These are phyloP conservation scores for Hypoxylon sp. DNA, from an alignment of 2,329 filamentous ascomycete species.

Conservation along the genomic window DNA sequence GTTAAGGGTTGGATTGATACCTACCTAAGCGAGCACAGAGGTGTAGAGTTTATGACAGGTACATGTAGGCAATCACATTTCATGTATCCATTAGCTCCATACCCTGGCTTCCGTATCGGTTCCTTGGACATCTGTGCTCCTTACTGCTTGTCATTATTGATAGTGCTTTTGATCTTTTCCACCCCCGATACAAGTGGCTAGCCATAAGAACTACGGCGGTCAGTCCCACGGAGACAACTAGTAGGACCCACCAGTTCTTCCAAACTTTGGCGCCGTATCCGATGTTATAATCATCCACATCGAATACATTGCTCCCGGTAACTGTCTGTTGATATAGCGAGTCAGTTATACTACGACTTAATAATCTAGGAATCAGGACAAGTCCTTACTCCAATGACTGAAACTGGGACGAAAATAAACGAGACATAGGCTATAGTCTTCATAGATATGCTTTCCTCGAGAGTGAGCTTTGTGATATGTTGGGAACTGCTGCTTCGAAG, in stretches of 20 bases:
- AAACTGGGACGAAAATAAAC: slow-evolving; percentile 11
- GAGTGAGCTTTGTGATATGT: neutral
- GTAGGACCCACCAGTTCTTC: slow-evolving; percentile 15
- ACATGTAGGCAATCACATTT: too few relatives aligned
- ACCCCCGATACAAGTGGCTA: neutral
- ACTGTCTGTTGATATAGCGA: slow-evolving; percentile 9
- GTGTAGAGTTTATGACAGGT: too few relatives aligned
- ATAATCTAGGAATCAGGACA: too few relatives aligned
- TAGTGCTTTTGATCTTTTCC: neutral
- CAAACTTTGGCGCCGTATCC: slow-evolving; percentile 7
- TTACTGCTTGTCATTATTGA: neutral
- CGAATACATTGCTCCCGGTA: slow-evolving; percentile 13
- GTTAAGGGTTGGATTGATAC: too few relatives aligned
- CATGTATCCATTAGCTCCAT: neutral
- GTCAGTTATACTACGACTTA: neutral
- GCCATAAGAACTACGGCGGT: neutral
- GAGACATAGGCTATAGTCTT: slow-evolving; percentile 12
- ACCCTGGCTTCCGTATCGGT: neutral
- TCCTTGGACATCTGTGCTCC: neutral
- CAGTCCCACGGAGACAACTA: neutral
- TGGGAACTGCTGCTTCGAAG: neutral
- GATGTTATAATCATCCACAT: neutral
- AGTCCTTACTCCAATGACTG: slow-evolving; percentile 9
- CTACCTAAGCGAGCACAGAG: too few relatives aligned
- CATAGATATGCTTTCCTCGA: slow-evolving; percentile 13